Evolutionary conservation across 176 grass and related monocot genomes (phyloP).

Genomic region (Cocos nucifera): DNA sequence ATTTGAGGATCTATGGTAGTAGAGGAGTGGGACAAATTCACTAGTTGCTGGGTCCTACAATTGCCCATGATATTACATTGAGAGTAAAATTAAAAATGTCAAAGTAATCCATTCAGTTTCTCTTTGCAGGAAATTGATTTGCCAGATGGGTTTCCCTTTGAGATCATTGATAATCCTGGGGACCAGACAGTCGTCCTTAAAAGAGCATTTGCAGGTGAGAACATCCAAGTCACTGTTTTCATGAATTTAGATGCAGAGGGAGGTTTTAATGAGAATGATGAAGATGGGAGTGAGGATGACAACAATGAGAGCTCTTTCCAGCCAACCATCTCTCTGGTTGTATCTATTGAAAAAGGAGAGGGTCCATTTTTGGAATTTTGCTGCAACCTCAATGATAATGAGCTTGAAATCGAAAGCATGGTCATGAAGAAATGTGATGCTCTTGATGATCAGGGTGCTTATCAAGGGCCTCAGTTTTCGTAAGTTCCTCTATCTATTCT

Average conservation of each 20-base stretch:
- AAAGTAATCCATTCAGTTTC: too few species aligned
- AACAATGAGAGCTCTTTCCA: constrained; percentile 27
- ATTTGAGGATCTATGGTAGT: too few species aligned
- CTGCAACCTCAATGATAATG: constrained; percentile 69
- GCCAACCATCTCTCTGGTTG: constrained; percentile 56
- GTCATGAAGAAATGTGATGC: constrained; percentile 39
- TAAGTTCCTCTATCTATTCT: constrained; percentile 44
- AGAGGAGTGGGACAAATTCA: too few species aligned
- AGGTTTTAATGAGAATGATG: constrained; percentile 36
- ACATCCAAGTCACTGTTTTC: constrained; percentile 61
- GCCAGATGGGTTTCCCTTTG: constrained; percentile 66
- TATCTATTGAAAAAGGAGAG: constrained; percentile 54
- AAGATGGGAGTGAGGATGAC: constrained; percentile 31
- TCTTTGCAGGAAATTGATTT: constrained; percentile 51
- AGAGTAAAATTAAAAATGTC: too few species aligned
- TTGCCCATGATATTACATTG: too few species aligned
- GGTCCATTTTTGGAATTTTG: constrained; percentile 61
- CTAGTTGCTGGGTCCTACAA: too few species aligned
- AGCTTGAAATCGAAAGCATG: constrained; percentile 68
- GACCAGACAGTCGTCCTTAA: constrained; percentile 70
- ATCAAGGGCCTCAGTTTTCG: constrained; percentile 68
- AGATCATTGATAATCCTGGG: constrained; percentile 74
- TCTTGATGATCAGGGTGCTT: constrained; percentile 41
- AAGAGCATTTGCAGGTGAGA: constrained; percentile 50
- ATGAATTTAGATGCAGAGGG: constrained; percentile 38